phyloP scores from a whole-genome alignment of 371 early-diverging fungal species.

The Lichtheimia ornata region DNA sequence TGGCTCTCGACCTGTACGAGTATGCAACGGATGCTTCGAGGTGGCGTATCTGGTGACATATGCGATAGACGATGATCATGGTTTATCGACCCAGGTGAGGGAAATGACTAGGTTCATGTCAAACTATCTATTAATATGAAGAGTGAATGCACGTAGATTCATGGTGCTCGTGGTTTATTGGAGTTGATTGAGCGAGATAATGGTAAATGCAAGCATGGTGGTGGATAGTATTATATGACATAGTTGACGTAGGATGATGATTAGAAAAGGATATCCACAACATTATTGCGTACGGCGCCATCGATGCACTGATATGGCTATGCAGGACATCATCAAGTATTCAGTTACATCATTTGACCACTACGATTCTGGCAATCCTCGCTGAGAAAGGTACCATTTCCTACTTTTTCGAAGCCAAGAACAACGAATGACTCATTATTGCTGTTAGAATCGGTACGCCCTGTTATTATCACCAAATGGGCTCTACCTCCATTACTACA shows the following conservation, averaged over 20 bases:
- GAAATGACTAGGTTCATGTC: not conserved
- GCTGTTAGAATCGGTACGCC: slow-evolving; percentile 43
- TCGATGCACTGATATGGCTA: slow-evolving; percentile 64
- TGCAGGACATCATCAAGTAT: slow-evolving; percentile 46
- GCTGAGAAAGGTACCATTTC: slow-evolving; percentile 43
- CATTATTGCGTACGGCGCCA: slow-evolving; percentile 58
- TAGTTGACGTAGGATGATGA: not conserved
- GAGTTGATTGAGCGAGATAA: slow-evolving; percentile 60
- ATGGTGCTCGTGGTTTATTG: slow-evolving; percentile 64
- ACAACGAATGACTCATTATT: not conserved
- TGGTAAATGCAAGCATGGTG: slow-evolving; percentile 27
- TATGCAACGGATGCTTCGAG: slow-evolving; percentile 65
- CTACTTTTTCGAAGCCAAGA: not conserved
- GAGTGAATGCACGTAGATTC: slow-evolving; percentile 36
- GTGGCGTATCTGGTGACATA: slow-evolving; percentile 66
- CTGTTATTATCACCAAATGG: slow-evolving; percentile 55
- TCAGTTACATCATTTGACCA: slow-evolving; percentile 54
- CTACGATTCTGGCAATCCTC: slow-evolving; percentile 53
- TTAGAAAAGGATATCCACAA: slow-evolving; percentile 56
- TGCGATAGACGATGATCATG: slow-evolving; percentile 63
- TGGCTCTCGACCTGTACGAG: slow-evolving; percentile 58
- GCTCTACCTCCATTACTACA: slow-evolving; percentile 45
- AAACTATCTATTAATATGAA: not conserved
- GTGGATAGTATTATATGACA: no score
- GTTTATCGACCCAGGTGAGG: slow-evolving; percentile 59